A percentile compares a stretch with the other conserved stretches of the same genome.
These are phyloP conservation scores for Silene noctiflora DNA, from an alignment of 179 eudicot species.

Conservation along the genomic window DNA sequence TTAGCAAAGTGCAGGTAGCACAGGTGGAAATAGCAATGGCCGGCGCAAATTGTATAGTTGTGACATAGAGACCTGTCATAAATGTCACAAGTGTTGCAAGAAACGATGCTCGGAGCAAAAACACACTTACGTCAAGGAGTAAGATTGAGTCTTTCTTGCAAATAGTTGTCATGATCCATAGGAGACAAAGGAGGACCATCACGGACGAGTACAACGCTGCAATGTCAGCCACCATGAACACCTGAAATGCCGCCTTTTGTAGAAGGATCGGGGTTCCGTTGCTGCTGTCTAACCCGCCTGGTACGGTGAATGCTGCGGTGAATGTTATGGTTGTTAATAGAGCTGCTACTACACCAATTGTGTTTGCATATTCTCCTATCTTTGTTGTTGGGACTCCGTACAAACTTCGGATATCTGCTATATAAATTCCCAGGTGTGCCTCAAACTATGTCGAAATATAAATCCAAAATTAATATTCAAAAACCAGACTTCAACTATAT, in stretches of 20 bases:
- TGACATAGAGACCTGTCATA: neutral
- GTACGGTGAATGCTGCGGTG: no score
- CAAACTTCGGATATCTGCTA: no score
- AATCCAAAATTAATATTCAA: no score
- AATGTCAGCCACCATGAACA: conserved; percentile 21
- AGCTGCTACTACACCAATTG: conserved; percentile 6
- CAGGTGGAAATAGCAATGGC: conserved; percentile 11
- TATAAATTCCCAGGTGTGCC: no score
- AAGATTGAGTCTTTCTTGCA: conserved; percentile 5
- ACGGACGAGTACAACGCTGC: conserved; percentile 21
- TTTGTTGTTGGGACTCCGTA: conserved; percentile 2
- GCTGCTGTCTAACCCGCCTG: neutral
- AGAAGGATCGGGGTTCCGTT: conserved; percentile 16
- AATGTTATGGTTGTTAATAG: conserved; percentile 25
- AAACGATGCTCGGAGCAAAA: conserved; percentile 6
- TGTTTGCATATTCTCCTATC: conserved; percentile 1
- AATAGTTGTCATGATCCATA: conserved; percentile 18
- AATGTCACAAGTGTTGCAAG: neutral
- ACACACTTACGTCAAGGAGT: conserved; percentile 16
- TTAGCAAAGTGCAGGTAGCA: neutral
- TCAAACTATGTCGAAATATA: no score
- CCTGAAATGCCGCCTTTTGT: conserved; percentile 5
- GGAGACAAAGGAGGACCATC: conserved; percentile 21
- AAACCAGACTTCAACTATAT: no score
- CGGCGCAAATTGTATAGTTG: neutral